phyloP scores from a whole-genome alignment of 2,329 filamentous ascomycete genomes.

The Chlorencoelia australis region DNA sequence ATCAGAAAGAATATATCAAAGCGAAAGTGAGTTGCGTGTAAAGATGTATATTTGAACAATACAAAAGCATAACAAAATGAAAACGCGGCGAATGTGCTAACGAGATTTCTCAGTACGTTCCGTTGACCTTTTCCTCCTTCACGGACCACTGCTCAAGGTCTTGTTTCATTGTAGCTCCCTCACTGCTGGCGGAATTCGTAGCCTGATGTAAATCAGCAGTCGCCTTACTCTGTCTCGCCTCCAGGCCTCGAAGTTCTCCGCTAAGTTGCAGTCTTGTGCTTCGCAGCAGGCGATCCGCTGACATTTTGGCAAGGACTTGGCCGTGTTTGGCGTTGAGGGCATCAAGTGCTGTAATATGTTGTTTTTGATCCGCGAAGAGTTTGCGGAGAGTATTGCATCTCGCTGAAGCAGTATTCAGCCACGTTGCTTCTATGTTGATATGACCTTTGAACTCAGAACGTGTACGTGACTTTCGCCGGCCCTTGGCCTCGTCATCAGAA shows the following conservation, averaged over 20 bases:
- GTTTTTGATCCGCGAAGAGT: conserved; percentile 4
- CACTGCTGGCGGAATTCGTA: conserved; percentile 3
- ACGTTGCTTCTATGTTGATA: conserved; percentile 3
- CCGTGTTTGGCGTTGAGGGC: conserved; percentile 5
- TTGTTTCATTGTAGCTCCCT: conserved; percentile 10
- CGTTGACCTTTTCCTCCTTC: conserved; percentile 9
- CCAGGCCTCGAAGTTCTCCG: conserved; percentile 7
- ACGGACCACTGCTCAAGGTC: conserved; percentile 6
- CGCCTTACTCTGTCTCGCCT: conserved; percentile 5
- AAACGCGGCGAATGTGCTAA: background rate
- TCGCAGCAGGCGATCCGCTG: conserved; percentile 5
- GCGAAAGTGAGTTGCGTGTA: no score
- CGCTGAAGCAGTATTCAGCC: conserved; percentile 2
- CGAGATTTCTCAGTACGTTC: conserved; percentile 9
- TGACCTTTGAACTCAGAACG: conserved; percentile 2
- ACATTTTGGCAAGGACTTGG: conserved; percentile 7
- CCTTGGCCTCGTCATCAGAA: conserved; percentile 4
- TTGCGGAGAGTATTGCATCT: conserved; percentile 6
- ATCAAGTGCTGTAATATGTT: no score
- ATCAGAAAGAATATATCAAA: no score
- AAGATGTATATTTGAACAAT: no score
- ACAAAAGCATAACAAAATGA: background rate
- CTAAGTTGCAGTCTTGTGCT: conserved; percentile 5
- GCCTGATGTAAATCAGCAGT: conserved; percentile 6
- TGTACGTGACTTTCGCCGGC: conserved; percentile 2